These are phyloP conservation scores for Herpetospermum pedunculosum DNA, from an alignment of 306 rosid genomes.

Conservation along the genomic window DNA sequence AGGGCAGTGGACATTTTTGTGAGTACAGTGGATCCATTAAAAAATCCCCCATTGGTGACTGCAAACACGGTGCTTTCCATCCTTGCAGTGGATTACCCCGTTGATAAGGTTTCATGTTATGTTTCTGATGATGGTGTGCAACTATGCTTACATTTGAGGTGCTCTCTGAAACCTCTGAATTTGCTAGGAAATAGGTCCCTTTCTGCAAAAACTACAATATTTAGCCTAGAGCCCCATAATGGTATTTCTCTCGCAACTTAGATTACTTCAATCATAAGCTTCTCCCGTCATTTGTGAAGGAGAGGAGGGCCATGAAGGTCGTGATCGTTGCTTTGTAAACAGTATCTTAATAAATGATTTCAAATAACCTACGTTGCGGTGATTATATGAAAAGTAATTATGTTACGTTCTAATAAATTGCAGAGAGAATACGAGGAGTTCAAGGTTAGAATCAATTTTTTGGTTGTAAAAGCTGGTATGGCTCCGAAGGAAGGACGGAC, in stretches of 20 bases:
- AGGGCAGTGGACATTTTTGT: conserved; percentile 51
- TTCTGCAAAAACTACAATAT: conserved; percentile 54
- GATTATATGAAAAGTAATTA: not conserved
- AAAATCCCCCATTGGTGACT: conserved; percentile 51
- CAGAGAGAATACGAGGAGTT: conserved; percentile 77
- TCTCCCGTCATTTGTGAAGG: conserved; percentile 47
- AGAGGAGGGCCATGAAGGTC: conserved; percentile 76
- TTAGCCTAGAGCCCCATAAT: conserved; percentile 71
- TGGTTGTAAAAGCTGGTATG: conserved; percentile 56
- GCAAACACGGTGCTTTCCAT: conserved; percentile 65
- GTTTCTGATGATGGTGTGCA: too few species aligned
- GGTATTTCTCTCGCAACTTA: conserved; percentile 45
- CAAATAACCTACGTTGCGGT: too few species aligned
- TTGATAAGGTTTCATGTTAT: too few species aligned
- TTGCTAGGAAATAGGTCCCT: conserved; percentile 70
- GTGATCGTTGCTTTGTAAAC: not conserved
- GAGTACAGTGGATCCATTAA: conserved; percentile 43
- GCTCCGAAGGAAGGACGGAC: conserved; percentile 73
- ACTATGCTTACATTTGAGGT: too few species aligned
- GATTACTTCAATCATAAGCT: conserved; percentile 46
- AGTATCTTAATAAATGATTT: too few species aligned
- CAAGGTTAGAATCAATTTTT: conserved; percentile 41
- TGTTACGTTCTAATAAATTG: not conserved
- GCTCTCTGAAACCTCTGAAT: conserved; percentile 53
- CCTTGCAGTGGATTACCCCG: conserved; percentile 58